Percentiles rank a stretch among this genome's conserved stretches.
These are phyloP conservation scores for Erodium trifolium DNA, from an alignment of 441 rosid species.

Conservation along the genomic window DNA sequence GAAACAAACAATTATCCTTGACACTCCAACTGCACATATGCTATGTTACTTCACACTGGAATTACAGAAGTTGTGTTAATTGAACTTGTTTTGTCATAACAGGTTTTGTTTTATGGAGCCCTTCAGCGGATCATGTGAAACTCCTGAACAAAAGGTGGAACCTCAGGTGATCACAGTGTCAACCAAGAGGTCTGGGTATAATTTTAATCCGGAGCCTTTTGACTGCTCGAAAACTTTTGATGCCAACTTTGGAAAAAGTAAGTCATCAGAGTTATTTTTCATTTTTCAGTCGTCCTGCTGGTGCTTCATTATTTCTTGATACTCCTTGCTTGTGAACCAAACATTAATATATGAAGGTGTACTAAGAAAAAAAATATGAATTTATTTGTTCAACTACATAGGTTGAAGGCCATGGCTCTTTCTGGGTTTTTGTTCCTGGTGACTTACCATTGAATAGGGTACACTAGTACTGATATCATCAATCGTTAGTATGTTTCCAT, in stretches of 20 bases:
- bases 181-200: conserved; percentile 22
- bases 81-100: not conserved
- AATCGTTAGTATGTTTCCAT: not conserved
- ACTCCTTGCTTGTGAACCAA: not conserved
- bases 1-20: not conserved
- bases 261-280: conserved; percentile 1
- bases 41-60: not conserved
- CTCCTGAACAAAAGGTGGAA: conserved; percentile 22
- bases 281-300: not conserved
- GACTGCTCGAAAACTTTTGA: conserved; percentile 5
- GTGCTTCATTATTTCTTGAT: not conserved
- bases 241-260: conserved; percentile 21
- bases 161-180: conserved; percentile 25
- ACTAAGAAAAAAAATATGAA: not conserved
- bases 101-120: conserved; percentile 37
- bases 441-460: not conserved
- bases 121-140: conserved; percentile 26
- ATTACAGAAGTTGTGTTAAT: not conserved
- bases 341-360: not conserved
- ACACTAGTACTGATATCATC: not conserved
- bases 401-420: not conserved
- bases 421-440: not conserved
- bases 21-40: not conserved
- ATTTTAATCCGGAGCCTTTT: not conserved
- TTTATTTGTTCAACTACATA: not conserved